Evolutionary conservation across 83 land plant genomes (phyloP), one percentile per base, ranked within the genome.

Genomic region (Thuja plicata): DNA sequence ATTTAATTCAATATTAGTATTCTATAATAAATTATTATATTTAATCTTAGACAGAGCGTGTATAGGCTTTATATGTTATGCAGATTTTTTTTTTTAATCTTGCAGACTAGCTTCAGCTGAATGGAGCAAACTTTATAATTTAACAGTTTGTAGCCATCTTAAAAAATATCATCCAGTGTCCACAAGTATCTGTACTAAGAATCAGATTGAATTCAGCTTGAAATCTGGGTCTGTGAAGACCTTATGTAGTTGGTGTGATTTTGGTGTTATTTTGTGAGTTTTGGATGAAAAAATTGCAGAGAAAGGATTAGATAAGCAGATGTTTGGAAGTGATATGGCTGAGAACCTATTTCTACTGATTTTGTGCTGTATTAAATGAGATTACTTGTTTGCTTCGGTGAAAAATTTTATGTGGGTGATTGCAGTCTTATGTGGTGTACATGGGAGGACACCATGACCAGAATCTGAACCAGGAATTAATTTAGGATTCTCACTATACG

Each of bases 361-460:
- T 81, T 46, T 32, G 7, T 30, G 4, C 52, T 12, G 62, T 82
- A 43, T 40, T 79, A 8, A 79, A 21, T 21, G n/a, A 62, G 70
- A 62, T 77, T 10, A 12, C 12, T 34, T 37, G 19, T 16, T n/a
- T 83, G 35, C 40, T 50, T 45, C 50, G 55, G 55, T 30, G 41
- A 78, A 84, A 84, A 13, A 30, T 48, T 30, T 50, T 60, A 34
- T 62, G 5, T 41, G 71, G 71, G 88, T 32, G 71, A 15, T 87
- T 37, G 34, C 76, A 90, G 91, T 84, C 91, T 12, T 90, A 90
- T 71, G 84, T 90, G 19, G 91, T 90, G 34, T 90, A 90, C 83
- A 43, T 90, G 46, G 91, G 91, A 48, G 91, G 46, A 30, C 84
- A 90, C 81, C 48, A 38, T 10, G 80, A 38, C 3, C 16, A 60